Percentiles rank a stretch among this genome's conserved stretches.
phyloP scores from a whole-genome alignment of 2,329 filamentous ascomycete genomes.

The Botrytis paeoniae region DNA sequence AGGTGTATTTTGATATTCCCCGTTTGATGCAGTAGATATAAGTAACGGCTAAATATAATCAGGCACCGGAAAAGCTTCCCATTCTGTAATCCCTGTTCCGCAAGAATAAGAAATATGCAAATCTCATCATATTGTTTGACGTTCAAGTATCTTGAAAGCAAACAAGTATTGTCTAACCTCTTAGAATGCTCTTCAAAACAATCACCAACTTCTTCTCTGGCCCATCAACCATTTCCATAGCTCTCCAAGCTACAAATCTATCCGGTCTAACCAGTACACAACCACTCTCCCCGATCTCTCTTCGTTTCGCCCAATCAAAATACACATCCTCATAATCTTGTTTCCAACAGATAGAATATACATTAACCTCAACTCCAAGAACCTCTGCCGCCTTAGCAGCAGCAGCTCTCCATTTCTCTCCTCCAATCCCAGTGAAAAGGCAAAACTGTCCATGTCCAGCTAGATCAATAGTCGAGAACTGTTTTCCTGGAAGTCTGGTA shows the following conservation, averaged over 20 bases:
- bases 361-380: slow-evolving; percentile 14
- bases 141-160: background rate
- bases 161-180: background rate
- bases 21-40: background rate
- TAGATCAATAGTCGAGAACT: slow-evolving; percentile 32
- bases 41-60: background rate
- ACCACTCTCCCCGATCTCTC: slow-evolving; percentile 19
- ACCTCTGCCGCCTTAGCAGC: background rate
- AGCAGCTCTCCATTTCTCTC: slow-evolving; percentile 22
- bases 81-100: background rate
- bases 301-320: slow-evolving; percentile 19
- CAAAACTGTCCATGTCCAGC: slow-evolving; percentile 18
- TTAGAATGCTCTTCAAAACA: background rate
- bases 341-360: slow-evolving; percentile 1
- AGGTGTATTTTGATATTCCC: background rate
- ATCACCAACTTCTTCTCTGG: slow-evolving; percentile 4
- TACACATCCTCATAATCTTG: slow-evolving; percentile 19
- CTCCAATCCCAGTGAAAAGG: slow-evolving; percentile 26
- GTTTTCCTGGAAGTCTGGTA: slow-evolving; percentile 11
- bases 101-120: too few species aligned
- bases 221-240: slow-evolving; percentile 7
- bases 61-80: background rate
- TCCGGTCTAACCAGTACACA: slow-evolving; percentile 27
- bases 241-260: slow-evolving; percentile 25
- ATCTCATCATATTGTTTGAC: background rate